Percentiles rank a stretch among this genome's conserved stretches.
These are phyloP conservation scores for Carallia brachiata DNA, from an alignment of 345 rosid genomes.

Conservation along the genomic window DNA sequence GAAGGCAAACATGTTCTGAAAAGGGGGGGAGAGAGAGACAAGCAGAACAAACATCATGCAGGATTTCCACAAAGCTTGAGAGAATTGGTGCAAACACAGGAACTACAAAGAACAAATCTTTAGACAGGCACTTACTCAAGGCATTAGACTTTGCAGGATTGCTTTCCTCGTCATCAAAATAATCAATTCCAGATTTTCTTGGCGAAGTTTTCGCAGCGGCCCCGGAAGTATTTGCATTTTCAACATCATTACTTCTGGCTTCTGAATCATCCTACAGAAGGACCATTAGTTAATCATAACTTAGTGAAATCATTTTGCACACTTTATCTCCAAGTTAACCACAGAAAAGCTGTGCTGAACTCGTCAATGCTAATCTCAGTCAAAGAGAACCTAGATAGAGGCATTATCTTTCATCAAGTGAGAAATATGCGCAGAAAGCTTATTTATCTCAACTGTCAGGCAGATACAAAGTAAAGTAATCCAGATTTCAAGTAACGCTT, in stretches of 20 bases:
- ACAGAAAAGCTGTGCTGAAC: background rate
- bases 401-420: background rate
- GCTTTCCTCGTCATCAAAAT: conserved; percentile 55
- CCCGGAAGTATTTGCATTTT: conserved; percentile 16
- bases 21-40: too few species aligned
- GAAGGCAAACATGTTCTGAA: too few species aligned
- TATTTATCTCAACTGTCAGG: background rate
- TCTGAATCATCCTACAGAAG: conserved; percentile 42
- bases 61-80: background rate
- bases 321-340: background rate
- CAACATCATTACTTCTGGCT: conserved; percentile 29
- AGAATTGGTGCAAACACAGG: background rate
- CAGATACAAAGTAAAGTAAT: background rate
- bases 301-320: background rate
- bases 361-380: background rate
- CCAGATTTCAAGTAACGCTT: background rate
- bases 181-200: conserved; percentile 58
- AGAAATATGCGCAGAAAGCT: background rate
- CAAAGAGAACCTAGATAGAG: background rate
- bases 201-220: conserved; percentile 2
- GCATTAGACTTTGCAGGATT: conserved; percentile 74
- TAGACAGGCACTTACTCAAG: conserved; percentile 48
- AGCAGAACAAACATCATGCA: too few species aligned
- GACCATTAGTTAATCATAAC: background rate
- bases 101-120: background rate